These are phyloP conservation scores for Trichoderma koningii DNA, from an alignment of 2,329 filamentous ascomycete genomes.

Conservation along the genomic window DNA sequence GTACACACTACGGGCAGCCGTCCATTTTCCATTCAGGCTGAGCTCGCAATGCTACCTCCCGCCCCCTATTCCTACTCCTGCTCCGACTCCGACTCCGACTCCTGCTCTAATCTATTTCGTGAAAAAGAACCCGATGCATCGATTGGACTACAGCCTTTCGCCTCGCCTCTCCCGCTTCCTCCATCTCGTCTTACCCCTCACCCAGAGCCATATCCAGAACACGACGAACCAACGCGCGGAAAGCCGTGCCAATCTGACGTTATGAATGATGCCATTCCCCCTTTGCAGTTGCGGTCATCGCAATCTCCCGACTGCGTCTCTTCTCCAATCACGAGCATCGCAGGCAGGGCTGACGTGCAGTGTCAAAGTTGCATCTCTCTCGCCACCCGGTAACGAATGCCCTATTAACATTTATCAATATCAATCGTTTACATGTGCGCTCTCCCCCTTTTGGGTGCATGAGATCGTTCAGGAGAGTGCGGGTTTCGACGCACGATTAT, in stretches of 20 bases:
- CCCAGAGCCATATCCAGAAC: slow-evolving; percentile 5
- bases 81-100: no score
- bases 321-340: no score
- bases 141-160: no score
- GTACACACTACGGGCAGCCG: not conserved
- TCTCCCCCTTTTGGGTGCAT: not conserved
- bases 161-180: no score
- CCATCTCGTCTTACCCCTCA: slow-evolving; percentile 12
- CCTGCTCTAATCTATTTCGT: no score
- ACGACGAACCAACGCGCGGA: slow-evolving; percentile 15
- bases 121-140: not conserved
- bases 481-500: not conserved
- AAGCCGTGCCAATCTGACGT: slow-evolving; percentile 13
- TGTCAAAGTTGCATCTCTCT: not conserved
- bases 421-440: no score
- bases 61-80: no score
- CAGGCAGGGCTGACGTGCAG: not conserved
- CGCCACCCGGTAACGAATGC: not conserved
- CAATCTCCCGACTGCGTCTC: not conserved
- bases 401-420: no score
- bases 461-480: not conserved
- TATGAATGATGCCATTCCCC: slow-evolving; percentile 14
- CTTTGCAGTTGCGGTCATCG: not conserved
- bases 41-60: not conserved
- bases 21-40: slow-evolving; percentile 7